Conservation (phyloP, 306 rosid genomes). For the Albizia julibrissin region DNA sequence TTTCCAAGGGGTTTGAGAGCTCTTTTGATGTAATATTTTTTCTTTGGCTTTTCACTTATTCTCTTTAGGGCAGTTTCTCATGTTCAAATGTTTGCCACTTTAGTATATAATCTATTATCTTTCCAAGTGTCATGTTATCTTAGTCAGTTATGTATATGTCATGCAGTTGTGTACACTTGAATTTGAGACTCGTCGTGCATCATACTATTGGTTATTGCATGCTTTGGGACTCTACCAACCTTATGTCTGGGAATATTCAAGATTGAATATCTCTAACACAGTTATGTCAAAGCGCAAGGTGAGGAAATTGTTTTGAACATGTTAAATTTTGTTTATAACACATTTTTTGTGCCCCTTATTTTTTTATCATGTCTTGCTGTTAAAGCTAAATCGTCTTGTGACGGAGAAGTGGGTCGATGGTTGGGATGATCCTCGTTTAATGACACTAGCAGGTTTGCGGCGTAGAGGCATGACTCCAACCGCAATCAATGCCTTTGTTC, state of each 20-base stretch:
- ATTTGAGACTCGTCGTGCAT: slow-evolving; percentile 98
- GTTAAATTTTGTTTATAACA: slow-evolving; percentile 9
- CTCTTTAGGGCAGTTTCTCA: neutral
- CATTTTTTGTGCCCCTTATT: slow-evolving; percentile 19
- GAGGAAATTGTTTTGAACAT: slow-evolving; percentile 22
- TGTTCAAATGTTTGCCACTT: neutral
- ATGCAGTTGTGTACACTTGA: slow-evolving; percentile 92
- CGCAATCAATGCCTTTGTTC: slow-evolving; percentile 88
- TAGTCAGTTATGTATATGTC: slow-evolving; percentile 23
- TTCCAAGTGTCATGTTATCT: slow-evolving; percentile 16
- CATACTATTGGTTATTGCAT: slow-evolving; percentile 92
- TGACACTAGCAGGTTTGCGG: slow-evolving; percentile 91
- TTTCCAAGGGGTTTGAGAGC: neutral
- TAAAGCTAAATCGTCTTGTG: slow-evolving; percentile 84
- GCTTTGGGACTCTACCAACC: slow-evolving; percentile 81
- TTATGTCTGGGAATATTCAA: slow-evolving; percentile 95
- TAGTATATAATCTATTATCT: neutral
- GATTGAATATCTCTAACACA: slow-evolving; percentile 86
- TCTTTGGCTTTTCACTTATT: neutral
- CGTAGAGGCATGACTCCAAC: slow-evolving; percentile 89
- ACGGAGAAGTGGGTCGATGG: slow-evolving; percentile 94
- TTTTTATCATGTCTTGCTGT: slow-evolving; percentile 29
- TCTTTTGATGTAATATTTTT: neutral
- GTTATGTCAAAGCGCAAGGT: slow-evolving; percentile 99
- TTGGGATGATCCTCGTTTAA: slow-evolving; percentile 99